phyloP scores from a whole-genome alignment of 805 yeast genomes.

The Diddensiella santjacobensis region DNA sequence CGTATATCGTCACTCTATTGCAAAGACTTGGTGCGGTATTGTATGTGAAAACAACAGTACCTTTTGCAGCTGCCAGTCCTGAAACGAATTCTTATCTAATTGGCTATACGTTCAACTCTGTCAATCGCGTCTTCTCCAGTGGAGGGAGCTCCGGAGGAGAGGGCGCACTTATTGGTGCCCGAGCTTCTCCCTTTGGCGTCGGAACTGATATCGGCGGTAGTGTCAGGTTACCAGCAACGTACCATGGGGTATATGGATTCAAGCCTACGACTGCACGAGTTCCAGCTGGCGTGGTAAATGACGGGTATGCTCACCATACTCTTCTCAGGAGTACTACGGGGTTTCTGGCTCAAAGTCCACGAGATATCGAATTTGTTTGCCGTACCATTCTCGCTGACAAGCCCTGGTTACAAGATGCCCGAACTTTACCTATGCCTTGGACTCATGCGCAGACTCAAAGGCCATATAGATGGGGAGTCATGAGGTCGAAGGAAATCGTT shows the following conservation, averaged over 20 bases:
- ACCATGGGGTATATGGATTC: constrained; percentile 41
- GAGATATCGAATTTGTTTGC: constrained; percentile 68
- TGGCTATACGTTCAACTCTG: constrained; percentile 47
- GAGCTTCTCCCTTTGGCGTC: constrained; percentile 47
- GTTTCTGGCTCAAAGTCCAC: constrained; percentile 54
- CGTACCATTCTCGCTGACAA: constrained; percentile 28
- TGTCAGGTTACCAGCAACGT: constrained; percentile 46
- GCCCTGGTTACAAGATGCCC: constrained; percentile 19
- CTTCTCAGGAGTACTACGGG: constrained; percentile 44
- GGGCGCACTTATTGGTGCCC: constrained; percentile 43
- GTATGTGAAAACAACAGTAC: constrained; percentile 59
- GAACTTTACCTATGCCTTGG: constrained; percentile 18
- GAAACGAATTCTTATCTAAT: constrained; percentile 45
- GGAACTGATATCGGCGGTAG: constrained; percentile 55
- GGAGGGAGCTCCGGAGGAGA: constrained; percentile 59
- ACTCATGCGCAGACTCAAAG: background rate
- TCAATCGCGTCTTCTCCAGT: constrained; percentile 40
- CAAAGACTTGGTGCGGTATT: constrained; percentile 56
- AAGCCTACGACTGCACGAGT: constrained; percentile 46
- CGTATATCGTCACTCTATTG: constrained; percentile 42
- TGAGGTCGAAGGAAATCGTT: constrained; percentile 38
- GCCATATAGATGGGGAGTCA: constrained; percentile 9
- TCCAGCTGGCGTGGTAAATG: constrained; percentile 33
- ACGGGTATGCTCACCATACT: constrained; percentile 36
- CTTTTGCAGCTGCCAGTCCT: constrained; percentile 52